phyloP scores from a whole-genome alignment of 805 yeast species.

The Aciculoconidium aculeatum region DNA sequence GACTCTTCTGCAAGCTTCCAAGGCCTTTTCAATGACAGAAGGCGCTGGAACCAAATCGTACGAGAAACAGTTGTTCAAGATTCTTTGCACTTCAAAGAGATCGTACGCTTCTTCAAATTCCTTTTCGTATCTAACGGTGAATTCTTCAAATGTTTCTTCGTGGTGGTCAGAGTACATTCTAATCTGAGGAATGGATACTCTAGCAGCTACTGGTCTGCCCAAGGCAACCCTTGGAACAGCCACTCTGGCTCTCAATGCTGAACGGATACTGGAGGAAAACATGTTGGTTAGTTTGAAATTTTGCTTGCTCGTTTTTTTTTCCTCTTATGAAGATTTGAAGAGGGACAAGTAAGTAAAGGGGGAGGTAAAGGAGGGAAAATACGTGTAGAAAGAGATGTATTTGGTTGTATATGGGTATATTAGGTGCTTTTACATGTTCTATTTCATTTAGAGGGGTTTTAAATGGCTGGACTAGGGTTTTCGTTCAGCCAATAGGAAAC shows the following conservation, averaged over 20 bases:
- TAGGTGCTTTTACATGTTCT: no score
- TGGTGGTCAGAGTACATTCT: conserved; percentile 82
- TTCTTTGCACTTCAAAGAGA: conserved; percentile 60
- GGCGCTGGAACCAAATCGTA: conserved; percentile 99
- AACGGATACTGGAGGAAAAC: conserved; percentile 38
- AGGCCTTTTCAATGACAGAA: conserved; percentile 88
- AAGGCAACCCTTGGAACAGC: conserved; percentile 25
- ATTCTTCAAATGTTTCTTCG: conserved; percentile 93
- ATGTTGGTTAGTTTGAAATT: conserved; percentile 11
- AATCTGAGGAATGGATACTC: conserved; percentile 19
- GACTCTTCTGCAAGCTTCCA: conserved; percentile 97
- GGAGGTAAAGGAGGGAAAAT: no score
- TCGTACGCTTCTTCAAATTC: conserved; percentile 86
- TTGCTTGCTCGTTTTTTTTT: no score
- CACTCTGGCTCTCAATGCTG: conserved; percentile 34
- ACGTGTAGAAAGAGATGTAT: no score
- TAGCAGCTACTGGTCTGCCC: conserved; percentile 17
- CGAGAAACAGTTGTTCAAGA: conserved; percentile 94
- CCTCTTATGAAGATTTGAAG: no score
- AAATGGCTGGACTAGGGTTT: no score
- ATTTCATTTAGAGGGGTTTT: no score
- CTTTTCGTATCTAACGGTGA: conserved; percentile 86
- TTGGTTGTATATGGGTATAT: no score
- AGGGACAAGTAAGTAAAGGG: no score
- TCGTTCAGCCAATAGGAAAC: no score